phyloP scores from a whole-genome alignment of 163 green algal genomes.

The Volvox carteri region DNA sequence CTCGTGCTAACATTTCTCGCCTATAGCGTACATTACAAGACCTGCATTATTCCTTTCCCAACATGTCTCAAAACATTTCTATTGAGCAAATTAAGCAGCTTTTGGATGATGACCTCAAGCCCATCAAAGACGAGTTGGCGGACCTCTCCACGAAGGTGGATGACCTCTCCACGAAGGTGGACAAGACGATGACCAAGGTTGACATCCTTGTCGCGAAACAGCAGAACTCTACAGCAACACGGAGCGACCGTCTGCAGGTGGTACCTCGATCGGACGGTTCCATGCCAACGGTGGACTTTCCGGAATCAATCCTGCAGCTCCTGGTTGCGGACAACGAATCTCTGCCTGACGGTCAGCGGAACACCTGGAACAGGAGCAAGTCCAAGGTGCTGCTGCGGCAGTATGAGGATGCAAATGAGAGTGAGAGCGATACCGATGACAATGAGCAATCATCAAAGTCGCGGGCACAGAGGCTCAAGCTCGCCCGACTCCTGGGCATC shows the following conservation, averaged over 20 bases:
- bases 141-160: conserved; percentile 15
- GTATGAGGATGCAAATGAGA: conserved; percentile 4
- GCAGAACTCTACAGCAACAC: conserved; percentile 33
- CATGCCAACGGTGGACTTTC: conserved; percentile 7
- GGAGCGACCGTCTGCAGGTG: not conserved
- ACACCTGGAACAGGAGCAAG: conserved; percentile 43
- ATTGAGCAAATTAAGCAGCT: conserved; percentile 34
- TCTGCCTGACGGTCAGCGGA: conserved; percentile 13
- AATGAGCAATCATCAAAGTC: conserved; percentile 23
- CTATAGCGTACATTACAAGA: too few relatives aligned
- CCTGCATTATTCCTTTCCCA: too few relatives aligned
- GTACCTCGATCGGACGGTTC: conserved; percentile 17
- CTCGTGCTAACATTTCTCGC: too few relatives aligned
- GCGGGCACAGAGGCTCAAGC: conserved; percentile 14
- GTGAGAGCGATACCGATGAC: conserved; percentile 21
- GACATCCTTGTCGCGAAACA: conserved; percentile 19
- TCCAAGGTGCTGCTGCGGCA: conserved; percentile 17
- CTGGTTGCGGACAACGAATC: conserved; percentile 30
- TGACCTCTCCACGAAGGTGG: conserved; percentile 8
- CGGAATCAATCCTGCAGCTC: conserved; percentile 17
- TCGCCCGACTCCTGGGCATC: conserved; percentile 21
- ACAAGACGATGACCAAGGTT: conserved; percentile 13
- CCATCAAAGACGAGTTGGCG: conserved; percentile 24
- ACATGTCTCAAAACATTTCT: too few relatives aligned
- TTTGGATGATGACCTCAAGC: conserved; percentile 24